phyloP scores from a whole-genome alignment of 192 early-diverging fungal genomes.

The Dissophora globulifera region DNA sequence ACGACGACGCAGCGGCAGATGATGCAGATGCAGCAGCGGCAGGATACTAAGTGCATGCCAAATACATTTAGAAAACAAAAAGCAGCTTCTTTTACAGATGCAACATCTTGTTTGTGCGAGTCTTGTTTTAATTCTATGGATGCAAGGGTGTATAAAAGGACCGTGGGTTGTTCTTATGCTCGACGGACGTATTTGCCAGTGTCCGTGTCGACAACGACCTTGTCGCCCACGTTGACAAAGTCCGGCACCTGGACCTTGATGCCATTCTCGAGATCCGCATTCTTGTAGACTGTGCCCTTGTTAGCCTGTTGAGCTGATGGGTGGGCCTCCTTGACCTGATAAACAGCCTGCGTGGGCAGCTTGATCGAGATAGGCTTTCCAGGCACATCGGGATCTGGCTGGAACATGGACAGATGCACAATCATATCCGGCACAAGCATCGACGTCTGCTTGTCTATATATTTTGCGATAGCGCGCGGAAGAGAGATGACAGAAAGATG shows the following conservation, averaged over 20 bases:
- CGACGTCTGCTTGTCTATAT: slow-evolving; percentile 30
- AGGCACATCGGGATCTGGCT: slow-evolving; percentile 62
- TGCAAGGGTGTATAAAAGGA: too few species aligned
- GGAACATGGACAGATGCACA: slow-evolving; percentile 42
- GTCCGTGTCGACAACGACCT: slow-evolving; percentile 76
- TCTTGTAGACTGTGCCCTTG: slow-evolving; percentile 76
- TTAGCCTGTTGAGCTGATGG: slow-evolving; percentile 63
- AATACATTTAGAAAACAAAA: slow-evolving; percentile 1
- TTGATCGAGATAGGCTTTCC: slow-evolving; percentile 67
- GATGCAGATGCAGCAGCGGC: slow-evolving; percentile 44
- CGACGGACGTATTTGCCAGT: slow-evolving; percentile 71
- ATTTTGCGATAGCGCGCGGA: slow-evolving; percentile 40
- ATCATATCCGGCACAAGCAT: slow-evolving; percentile 36
- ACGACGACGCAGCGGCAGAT: slow-evolving; percentile 40
- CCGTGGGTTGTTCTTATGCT: slow-evolving; percentile 37
- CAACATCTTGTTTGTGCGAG: too few species aligned
- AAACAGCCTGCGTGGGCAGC: slow-evolving; percentile 67
- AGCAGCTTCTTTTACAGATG: too few species aligned
- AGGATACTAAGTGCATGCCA: slow-evolving; percentile 11
- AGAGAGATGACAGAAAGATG: too few species aligned
- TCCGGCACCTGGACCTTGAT: slow-evolving; percentile 79
- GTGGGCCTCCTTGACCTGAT: slow-evolving; percentile 65
- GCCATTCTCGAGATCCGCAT: slow-evolving; percentile 73
- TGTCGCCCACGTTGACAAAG: slow-evolving; percentile 84
- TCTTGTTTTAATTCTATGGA: too few species aligned